These are phyloP conservation scores for Chaetothyriales sp. DNA, from an alignment of 2,329 filamentous ascomycete species.

Conservation along the genomic window DNA sequence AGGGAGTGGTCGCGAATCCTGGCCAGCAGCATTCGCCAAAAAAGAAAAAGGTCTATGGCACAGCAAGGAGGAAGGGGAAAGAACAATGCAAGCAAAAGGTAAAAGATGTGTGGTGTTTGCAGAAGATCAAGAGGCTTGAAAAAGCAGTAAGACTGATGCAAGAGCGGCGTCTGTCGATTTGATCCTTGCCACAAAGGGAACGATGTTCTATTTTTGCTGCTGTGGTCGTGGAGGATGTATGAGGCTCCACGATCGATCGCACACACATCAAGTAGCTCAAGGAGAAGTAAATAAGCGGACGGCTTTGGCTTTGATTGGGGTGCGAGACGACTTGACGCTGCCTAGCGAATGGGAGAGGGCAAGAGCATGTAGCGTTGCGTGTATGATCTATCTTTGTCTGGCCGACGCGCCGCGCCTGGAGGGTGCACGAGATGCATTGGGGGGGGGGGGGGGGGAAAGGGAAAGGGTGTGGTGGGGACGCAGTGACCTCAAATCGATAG, in stretches of 20 bases:
- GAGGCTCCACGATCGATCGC: constrained; percentile 11
- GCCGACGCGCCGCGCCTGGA: constrained; percentile 1
- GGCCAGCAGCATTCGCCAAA: constrained; percentile 28
- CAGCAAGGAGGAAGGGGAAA: constrained; percentile 15
- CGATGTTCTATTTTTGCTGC: constrained; percentile 8
- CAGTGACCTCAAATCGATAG: neutral
- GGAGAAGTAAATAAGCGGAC: constrained; percentile 3
- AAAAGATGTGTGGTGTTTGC: neutral
- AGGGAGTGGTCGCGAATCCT: constrained; percentile 25
- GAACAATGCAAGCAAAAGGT: constrained; percentile 7
- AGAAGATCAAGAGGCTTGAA: neutral
- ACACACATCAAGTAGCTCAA: constrained; percentile 4
- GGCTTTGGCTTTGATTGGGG: constrained; percentile 5
- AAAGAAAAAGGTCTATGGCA: constrained; percentile 21
- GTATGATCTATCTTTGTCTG: constrained; percentile 18
- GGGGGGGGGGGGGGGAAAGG: too few relatives aligned
- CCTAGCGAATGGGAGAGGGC: constrained; percentile 15
- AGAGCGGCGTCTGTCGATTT: neutral
- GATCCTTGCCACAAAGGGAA: constrained; percentile 2
- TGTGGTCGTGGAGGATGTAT: constrained; percentile 1
- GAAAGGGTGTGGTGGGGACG: too few relatives aligned
- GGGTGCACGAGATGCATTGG: constrained; percentile 8
- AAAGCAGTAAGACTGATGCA: neutral
- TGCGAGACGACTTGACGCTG: constrained; percentile 9
- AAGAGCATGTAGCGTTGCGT: constrained; percentile 5